Conservation (phyloP, 768 basidiomycete species). For the Lactarius pseudohatsudake region DNA sequence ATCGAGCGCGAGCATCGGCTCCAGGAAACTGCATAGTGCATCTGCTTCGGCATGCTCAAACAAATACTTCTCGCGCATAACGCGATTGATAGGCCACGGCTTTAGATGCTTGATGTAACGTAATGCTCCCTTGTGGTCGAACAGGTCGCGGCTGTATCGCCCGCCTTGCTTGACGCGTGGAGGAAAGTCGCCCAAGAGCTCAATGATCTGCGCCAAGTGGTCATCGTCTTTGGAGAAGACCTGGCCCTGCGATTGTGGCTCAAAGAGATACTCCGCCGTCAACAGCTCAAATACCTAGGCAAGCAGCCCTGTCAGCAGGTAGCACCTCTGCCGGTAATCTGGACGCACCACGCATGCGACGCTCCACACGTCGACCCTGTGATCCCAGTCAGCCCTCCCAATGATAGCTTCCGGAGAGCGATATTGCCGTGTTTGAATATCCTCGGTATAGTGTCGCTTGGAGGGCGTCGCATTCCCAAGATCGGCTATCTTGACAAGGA, state of each 20-base stretch:
- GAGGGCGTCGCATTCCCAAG: constrained; percentile 92
- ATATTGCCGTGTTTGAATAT: constrained; percentile 96
- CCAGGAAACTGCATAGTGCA: constrained; percentile 63
- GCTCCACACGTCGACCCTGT: constrained; percentile 87
- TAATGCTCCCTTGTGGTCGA: constrained; percentile 64
- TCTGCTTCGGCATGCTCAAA: constrained; percentile 58
- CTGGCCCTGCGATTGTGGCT: constrained; percentile 79
- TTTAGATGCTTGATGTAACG: constrained; percentile 75
- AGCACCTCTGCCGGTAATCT: not conserved
- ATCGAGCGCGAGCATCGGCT: constrained; percentile 74
- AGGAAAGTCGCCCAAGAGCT: constrained; percentile 80
- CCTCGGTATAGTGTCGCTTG: constrained; percentile 88
- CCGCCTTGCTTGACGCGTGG: constrained; percentile 78
- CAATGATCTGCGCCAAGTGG: constrained; percentile 93
- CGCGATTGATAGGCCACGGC: constrained; percentile 77
- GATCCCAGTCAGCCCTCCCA: constrained; percentile 83
- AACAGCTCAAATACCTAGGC: constrained; percentile 79
- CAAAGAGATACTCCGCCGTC: constrained; percentile 90
- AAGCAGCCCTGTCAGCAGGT: not conserved
- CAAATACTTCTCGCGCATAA: constrained; percentile 89
- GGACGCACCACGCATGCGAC: constrained; percentile 77
- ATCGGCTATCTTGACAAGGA: constrained; percentile 92
- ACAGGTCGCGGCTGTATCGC: constrained; percentile 80
- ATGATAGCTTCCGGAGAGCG: constrained; percentile 93
- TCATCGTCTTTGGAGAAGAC: constrained; percentile 92